A percentile compares a stretch with the other conserved stretches of the same genome.
These are phyloP conservation scores for Akanthomyces muscarius DNA, from an alignment of 2,329 filamentous ascomycete genomes.

Conservation along the genomic window DNA sequence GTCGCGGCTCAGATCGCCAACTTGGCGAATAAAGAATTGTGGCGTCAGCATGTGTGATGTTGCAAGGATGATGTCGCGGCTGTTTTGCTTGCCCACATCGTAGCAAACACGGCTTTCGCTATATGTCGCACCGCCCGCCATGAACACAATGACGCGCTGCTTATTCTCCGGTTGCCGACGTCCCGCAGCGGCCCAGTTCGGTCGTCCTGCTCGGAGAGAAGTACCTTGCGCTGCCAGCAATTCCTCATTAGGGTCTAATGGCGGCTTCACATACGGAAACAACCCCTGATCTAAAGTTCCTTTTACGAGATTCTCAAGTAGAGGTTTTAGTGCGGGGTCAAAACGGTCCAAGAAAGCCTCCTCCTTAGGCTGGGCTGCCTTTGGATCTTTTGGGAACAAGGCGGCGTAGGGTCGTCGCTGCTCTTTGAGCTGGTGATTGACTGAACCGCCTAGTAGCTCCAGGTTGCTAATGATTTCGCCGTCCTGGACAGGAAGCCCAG, in stretches of 20 bases:
- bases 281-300: slow-evolving; percentile 61
- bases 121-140: slow-evolving; percentile 93
- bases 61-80: slow-evolving; percentile 79
- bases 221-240: slow-evolving; percentile 55
- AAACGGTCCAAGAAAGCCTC: slow-evolving; percentile 86
- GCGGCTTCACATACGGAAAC: slow-evolving; percentile 72
- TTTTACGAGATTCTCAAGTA: slow-evolving; percentile 70
- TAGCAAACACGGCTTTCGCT: slow-evolving; percentile 88
- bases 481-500: slow-evolving; percentile 70
- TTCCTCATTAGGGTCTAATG: slow-evolving; percentile 59
- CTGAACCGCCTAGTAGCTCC: slow-evolving; percentile 73
- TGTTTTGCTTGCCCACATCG: slow-evolving; percentile 68
- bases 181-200: slow-evolving; percentile 88
- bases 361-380: slow-evolving; percentile 55
- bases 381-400: slow-evolving; percentile 67
- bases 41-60: slow-evolving; percentile 93
- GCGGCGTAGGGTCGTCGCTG: slow-evolving; percentile 60
- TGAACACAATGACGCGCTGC: slow-evolving; percentile 88
- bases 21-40: slow-evolving; percentile 73
- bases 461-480: slow-evolving; percentile 72
- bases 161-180: slow-evolving; percentile 70
- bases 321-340: slow-evolving; percentile 73
- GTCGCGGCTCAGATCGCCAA: slow-evolving; percentile 73
- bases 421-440: slow-evolving; percentile 70
- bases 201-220: slow-evolving; percentile 85